Base-by-base conservation (phyloP, 1,284 basidiomycete species). In the Volvariella volvacea region DNA sequence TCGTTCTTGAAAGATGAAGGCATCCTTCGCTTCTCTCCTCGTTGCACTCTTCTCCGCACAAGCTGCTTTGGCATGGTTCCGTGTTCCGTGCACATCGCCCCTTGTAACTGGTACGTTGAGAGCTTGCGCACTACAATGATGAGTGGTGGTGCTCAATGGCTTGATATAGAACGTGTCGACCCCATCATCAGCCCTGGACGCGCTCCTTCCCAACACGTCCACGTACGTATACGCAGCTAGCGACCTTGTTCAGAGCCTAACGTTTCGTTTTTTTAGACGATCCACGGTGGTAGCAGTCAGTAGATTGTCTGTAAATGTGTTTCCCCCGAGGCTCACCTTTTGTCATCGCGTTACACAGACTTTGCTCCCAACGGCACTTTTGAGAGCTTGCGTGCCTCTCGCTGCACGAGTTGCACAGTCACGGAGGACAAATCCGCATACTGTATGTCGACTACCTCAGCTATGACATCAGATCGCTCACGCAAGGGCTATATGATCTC, bases 151-250 rank as follows among this genome's bases (percentile, higher is more conserved):
- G 46, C 39, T 14, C 34, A 6, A 7, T 20, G 15, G 4, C 15
- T 6, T 22, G 21, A 31, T 36, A n/a, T 45, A 62, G 69, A 70
- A 43, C 66, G 73, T 31, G 54, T 69, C 28, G 72, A 76, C 48
- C 66, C 71, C 17, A 68, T 75, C 48, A 59, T 73, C 32, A 60
- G 55, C 14, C 69, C 72, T 3, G 65, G 63, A 16, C 44, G 48
- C 8, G 53, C 56, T 3, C 65, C 65, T 2, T 66, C 66, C 2
- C 57, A 67, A 39, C 67, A 72, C 48, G 62, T 66, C 17, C 69
- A 73, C 49, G 65, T 67, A 39, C 41, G 69, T 56, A 4, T n/a
- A 22, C 22, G 44, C 31, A 7, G n/a, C n/a, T 36, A 21, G 41
- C 32, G 9, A 22, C 22, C 22, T 28, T 36, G 34, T 7, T 7